phyloP scores from a whole-genome alignment of 768 basidiomycete species.

The Phallus indusiatus region DNA sequence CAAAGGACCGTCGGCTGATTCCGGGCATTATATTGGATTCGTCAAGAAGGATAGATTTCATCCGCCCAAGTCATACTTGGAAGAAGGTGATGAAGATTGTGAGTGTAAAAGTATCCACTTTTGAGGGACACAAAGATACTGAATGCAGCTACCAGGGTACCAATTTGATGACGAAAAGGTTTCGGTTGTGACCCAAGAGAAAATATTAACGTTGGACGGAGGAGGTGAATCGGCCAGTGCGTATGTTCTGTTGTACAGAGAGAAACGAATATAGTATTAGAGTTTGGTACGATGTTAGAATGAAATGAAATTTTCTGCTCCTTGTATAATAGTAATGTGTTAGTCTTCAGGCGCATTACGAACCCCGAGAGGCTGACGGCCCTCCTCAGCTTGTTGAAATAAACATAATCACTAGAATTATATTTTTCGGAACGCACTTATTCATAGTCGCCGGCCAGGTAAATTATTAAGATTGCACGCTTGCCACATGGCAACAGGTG shows the following conservation, averaged over 20 bases:
- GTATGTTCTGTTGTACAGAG: slow-evolving; percentile 81
- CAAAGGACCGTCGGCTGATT: slow-evolving; percentile 91
- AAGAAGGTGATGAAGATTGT: slow-evolving; percentile 42
- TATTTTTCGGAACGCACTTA: no score
- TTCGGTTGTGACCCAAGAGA: slow-evolving; percentile 75
- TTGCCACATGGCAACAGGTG: no score
- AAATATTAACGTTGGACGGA: slow-evolving; percentile 76
- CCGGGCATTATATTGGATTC: slow-evolving; percentile 93
- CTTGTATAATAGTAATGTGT: not conserved
- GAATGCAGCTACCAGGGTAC: slow-evolving; percentile 40
- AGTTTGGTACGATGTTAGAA: not conserved
- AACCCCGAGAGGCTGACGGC: no score
- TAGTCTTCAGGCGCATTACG: no score
- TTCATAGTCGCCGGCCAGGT: no score
- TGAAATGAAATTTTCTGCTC: not conserved
- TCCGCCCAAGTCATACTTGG: slow-evolving; percentile 26
- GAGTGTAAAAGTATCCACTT: slow-evolving; percentile 24
- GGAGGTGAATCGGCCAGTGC: slow-evolving; percentile 88
- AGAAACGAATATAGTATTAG: slow-evolving; percentile 30
- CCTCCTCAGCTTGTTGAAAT: no score
- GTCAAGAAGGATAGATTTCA: slow-evolving; percentile 72
- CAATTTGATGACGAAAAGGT: slow-evolving; percentile 98
- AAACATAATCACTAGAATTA: no score
- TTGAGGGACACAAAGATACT: slow-evolving; percentile 16
- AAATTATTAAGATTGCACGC: no score